Evolutionary conservation across 2,329 filamentous ascomycete genomes (phyloP).

Genomic region (Beauveria scarabaeidicola): DNA sequence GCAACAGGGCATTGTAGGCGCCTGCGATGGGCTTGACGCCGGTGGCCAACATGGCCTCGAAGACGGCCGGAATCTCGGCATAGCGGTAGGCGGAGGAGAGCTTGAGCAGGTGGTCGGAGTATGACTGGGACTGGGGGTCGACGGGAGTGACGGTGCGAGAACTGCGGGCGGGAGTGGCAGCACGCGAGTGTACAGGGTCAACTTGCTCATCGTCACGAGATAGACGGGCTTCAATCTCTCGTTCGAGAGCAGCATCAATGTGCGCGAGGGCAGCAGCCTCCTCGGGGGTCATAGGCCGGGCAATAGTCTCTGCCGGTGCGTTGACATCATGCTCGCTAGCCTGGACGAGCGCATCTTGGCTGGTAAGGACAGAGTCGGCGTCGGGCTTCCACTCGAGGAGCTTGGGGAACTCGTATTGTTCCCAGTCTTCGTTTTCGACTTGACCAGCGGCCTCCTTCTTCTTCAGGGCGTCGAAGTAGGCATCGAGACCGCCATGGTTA

Average conservation of each 20-base stretch:
- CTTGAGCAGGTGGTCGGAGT: slow-evolving; percentile 69
- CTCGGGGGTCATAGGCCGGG: slow-evolving; percentile 33
- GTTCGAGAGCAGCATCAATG: slow-evolving; percentile 75
- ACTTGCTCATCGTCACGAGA: slow-evolving; percentile 37
- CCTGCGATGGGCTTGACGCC: slow-evolving; percentile 71
- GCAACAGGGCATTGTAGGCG: slow-evolving; percentile 87
- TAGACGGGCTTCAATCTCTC: slow-evolving; percentile 57
- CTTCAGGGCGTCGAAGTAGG: slow-evolving; percentile 87
- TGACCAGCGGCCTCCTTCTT: slow-evolving; percentile 58
- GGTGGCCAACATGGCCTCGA: slow-evolving; percentile 80
- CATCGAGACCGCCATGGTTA: slow-evolving; percentile 64
- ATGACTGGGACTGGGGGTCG: slow-evolving; percentile 58
- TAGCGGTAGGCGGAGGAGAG: slow-evolving; percentile 66
- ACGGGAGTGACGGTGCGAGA: slow-evolving; percentile 53
- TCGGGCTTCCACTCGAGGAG: slow-evolving; percentile 80
- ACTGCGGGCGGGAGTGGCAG: slow-evolving; percentile 33
- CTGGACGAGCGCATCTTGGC: slow-evolving; percentile 42
- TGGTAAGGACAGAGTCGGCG: slow-evolving; percentile 47
- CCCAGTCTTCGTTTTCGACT: slow-evolving; percentile 69
- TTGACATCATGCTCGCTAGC: slow-evolving; percentile 24
- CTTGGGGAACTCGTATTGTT: slow-evolving; percentile 81
- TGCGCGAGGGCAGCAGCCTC: slow-evolving; percentile 61
- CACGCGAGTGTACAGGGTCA: slow-evolving; percentile 33
- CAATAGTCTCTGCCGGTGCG: slow-evolving; percentile 27
- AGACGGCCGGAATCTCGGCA: slow-evolving; percentile 81